Evolutionary conservation across 1,284 basidiomycete genomes (phyloP).

Genomic region (Heliocybe sulcata): DNA sequence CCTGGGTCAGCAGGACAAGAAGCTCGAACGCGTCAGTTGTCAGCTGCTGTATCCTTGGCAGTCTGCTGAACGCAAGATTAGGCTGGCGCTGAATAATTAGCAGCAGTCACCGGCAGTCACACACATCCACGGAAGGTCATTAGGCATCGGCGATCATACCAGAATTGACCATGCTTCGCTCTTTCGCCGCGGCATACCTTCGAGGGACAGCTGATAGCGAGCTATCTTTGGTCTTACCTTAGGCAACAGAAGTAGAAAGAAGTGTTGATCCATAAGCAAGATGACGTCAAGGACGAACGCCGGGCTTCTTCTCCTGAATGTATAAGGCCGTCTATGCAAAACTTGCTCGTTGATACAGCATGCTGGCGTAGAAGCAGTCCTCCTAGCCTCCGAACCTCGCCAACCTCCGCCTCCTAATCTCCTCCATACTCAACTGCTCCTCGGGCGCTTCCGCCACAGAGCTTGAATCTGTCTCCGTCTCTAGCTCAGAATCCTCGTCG

Average conservation of each 20-base stretch:
- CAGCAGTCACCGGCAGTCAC: too few species aligned
- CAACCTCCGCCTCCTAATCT: constrained; percentile 69
- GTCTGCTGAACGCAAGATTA: not conserved
- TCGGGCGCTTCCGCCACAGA: constrained; percentile 15
- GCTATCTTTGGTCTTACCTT: too few species aligned
- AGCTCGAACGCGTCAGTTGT: not conserved
- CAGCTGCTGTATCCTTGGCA: not conserved
- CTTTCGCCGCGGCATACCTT: too few species aligned
- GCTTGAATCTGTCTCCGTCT: constrained; percentile 18
- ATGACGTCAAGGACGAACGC: too few species aligned
- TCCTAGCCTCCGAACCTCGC: constrained; percentile 62
- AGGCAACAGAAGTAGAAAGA: too few species aligned
- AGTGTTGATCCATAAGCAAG: too few species aligned
- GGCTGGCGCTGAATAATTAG: too few species aligned
- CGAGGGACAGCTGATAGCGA: too few species aligned
- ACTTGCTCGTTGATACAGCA: not conserved
- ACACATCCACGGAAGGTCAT: too few species aligned
- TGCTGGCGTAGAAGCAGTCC: not conserved
- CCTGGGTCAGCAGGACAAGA: not conserved
- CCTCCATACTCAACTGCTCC: constrained; percentile 53
- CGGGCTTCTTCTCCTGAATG: too few species aligned
- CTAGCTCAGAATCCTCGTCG: constrained; percentile 18
- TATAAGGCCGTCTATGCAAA: not conserved
- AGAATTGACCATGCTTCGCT: too few species aligned
- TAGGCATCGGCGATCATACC: too few species aligned